phyloP scores from a whole-genome alignment of 1,139 yeast species.

The Sugiyamaella castrensis region DNA sequence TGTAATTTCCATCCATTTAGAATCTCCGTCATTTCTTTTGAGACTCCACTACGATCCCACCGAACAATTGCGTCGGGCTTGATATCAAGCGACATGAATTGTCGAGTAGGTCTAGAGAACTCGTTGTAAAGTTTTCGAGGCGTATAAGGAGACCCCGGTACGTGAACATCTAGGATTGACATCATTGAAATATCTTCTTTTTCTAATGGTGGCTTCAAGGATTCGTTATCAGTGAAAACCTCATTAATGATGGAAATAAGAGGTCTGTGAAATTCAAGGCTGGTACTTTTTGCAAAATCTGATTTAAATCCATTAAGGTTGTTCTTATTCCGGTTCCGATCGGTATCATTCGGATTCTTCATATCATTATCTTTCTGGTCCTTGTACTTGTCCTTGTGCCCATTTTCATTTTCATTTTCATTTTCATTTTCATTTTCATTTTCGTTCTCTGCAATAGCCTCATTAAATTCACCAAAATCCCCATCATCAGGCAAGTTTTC shows the following conservation, averaged over 20 bases:
- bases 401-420: background rate
- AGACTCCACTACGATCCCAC: conserved; percentile 25
- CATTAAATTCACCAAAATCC: too few relatives aligned
- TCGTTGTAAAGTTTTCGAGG: conserved; percentile 29
- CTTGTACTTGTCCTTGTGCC: too few relatives aligned
- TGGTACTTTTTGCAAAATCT: too few relatives aligned
- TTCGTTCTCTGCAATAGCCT: background rate
- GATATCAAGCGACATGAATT: conserved; percentile 25
- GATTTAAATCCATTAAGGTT: too few relatives aligned
- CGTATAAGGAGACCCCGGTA: conserved; percentile 6
- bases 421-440: conserved; percentile 12
- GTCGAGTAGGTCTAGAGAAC: conserved; percentile 33
- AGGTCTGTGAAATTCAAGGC: background rate
- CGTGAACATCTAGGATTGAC: conserved; percentile 14
- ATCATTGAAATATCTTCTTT: too few relatives aligned
- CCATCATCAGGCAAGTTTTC: too few relatives aligned
- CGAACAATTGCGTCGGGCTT: conserved; percentile 28
- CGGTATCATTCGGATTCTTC: too few relatives aligned
- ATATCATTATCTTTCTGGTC: too few relatives aligned
- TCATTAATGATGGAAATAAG: background rate
- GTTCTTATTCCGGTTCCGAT: too few relatives aligned
- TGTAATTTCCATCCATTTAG: conserved; percentile 21
- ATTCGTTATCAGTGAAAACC: too few relatives aligned
- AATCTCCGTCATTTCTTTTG: conserved; percentile 22
- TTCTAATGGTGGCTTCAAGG: too few relatives aligned